phyloP scores from a whole-genome alignment of 768 basidiomycete genomes.

The Suillus alpinus region DNA sequence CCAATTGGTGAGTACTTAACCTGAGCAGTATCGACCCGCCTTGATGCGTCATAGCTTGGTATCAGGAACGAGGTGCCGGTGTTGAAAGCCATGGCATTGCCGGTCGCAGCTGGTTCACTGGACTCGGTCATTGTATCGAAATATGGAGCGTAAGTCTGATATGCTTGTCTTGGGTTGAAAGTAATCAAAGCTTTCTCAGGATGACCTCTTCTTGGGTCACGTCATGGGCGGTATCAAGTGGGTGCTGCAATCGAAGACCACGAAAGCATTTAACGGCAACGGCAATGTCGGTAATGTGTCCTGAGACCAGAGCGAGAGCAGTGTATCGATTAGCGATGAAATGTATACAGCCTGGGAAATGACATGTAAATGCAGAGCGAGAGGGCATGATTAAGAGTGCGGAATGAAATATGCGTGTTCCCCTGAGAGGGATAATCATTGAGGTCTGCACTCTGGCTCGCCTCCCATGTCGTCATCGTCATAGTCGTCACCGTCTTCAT shows the following conservation, averaged over 20 bases:
- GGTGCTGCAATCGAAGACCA: constrained; percentile 69
- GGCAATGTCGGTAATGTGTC: constrained; percentile 56
- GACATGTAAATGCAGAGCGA: constrained; percentile 23
- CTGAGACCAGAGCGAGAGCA: constrained; percentile 8
- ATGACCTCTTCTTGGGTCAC: constrained; percentile 67
- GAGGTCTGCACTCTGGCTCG: constrained; percentile 61
- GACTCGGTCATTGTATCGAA: constrained; percentile 74
- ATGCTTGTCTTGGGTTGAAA: not conserved
- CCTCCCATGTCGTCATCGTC: constrained; percentile 36
- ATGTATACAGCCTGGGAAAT: constrained; percentile 25
- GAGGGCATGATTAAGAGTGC: constrained; percentile 13
- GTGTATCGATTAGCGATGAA: constrained; percentile 20
- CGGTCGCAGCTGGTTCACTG: constrained; percentile 83
- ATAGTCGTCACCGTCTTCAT: constrained; percentile 64
- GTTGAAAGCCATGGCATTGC: constrained; percentile 45
- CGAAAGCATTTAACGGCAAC: constrained; percentile 57
- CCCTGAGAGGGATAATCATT: constrained; percentile 35
- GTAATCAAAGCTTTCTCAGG: constrained; percentile 34
- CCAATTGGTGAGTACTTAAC: constrained; percentile 55
- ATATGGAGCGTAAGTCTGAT: constrained; percentile 62
- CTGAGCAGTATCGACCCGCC: constrained; percentile 3
- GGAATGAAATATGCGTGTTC: constrained; percentile 12
- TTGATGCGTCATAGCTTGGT: constrained; percentile 60
- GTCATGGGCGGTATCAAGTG: constrained; percentile 74
- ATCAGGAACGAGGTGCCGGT: constrained; percentile 72